Percentiles rank a stretch among this genome's conserved stretches.
Evolutionary conservation across 371 early-diverging fungal species (phyloP).

Genomic region (Saksenaea oblongispora): DNA sequence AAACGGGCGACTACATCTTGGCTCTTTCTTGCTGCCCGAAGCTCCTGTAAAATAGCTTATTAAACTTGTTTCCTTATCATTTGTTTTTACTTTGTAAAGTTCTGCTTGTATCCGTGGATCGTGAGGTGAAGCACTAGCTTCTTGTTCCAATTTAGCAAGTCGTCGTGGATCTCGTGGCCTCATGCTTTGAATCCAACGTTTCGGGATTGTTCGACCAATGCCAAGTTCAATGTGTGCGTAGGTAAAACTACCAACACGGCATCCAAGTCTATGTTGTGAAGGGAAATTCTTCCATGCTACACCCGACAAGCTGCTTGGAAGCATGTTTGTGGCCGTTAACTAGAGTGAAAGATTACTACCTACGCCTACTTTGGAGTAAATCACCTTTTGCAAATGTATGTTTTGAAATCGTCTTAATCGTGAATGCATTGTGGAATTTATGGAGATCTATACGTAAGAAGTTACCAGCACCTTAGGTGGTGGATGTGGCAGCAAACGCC

Average conservation of each 20-base stretch:
- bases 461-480: background rate
- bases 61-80: background rate
- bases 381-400: background rate
- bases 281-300: background rate
- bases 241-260: background rate
- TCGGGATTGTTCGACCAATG: background rate
- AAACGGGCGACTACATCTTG: slow-evolving; percentile 57
- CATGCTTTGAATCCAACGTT: background rate
- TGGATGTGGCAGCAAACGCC: background rate
- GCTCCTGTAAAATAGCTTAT: slow-evolving; percentile 41
- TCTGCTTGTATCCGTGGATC: slow-evolving; percentile 64
- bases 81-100: slow-evolving; percentile 58
- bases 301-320: background rate
- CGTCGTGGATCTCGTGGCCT: slow-evolving; percentile 37
- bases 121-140: slow-evolving; percentile 58
- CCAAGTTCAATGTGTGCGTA: background rate
- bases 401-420: background rate
- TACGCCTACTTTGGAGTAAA: background rate
- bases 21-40: slow-evolving; percentile 50
- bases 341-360: background rate
- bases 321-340: background rate
- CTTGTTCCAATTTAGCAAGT: slow-evolving; percentile 59
- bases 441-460: background rate
- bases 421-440: background rate
- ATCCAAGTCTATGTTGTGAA: background rate